Percentiles rank a stretch among this genome's conserved stretches.
Evolutionary conservation across 805 yeast species (phyloP).

Genomic region (Wickerhamiella siamensis): DNA sequence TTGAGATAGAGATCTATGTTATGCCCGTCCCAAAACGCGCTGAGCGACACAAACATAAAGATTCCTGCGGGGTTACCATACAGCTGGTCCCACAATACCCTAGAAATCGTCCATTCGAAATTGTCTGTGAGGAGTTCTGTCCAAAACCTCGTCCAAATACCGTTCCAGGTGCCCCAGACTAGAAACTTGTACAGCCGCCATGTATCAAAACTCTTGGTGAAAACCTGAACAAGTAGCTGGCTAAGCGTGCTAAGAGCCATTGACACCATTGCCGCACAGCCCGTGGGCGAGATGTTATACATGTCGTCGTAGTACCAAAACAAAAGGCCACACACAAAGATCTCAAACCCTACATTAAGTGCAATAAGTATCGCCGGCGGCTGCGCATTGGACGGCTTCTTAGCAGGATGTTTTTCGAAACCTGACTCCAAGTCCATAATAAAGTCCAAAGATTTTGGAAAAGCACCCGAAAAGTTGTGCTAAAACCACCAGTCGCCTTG

Average conservation of each 20-base stretch:
- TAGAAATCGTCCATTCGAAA: conserved; percentile 13
- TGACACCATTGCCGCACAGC: conserved; percentile 23
- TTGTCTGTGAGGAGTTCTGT: conserved; percentile 22
- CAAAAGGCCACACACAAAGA: conserved; percentile 14
- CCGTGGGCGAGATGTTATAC: conserved; percentile 17
- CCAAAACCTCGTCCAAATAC: conserved; percentile 27
- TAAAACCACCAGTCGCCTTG: no score
- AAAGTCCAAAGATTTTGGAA: no score
- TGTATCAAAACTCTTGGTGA: conserved; percentile 13
- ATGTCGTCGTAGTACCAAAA: conserved; percentile 17
- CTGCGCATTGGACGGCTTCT: no score
- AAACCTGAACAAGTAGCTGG: conserved; percentile 23
- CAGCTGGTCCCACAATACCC: conserved; percentile 22
- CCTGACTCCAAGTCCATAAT: no score
- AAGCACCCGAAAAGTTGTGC: no score
- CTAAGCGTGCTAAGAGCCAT: conserved; percentile 22
- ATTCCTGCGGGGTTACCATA: conserved; percentile 25
- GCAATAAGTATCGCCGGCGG: no score
- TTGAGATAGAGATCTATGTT: conserved; percentile 22
- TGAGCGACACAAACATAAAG: conserved; percentile 21
- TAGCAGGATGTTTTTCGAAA: no score
- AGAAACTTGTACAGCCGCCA: conserved; percentile 22
- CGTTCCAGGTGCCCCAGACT: conserved; percentile 26
- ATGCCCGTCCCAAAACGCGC: conserved; percentile 27
- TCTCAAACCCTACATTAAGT: no score